phyloP scores from a whole-genome alignment of 345 rosid genomes.

The Streptanthus diversifolius region DNA sequence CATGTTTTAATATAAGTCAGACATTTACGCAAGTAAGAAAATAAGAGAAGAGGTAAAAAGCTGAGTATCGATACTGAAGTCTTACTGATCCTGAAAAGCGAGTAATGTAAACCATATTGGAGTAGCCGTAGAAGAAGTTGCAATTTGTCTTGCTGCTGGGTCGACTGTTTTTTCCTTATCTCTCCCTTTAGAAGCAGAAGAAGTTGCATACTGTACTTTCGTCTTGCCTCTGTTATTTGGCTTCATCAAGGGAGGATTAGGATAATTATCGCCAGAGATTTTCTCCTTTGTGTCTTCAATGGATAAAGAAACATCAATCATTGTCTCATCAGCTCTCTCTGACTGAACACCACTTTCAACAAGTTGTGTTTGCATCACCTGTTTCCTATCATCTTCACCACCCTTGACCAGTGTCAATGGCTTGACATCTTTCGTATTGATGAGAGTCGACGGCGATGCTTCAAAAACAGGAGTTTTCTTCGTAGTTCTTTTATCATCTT shows the following conservation, averaged over 20 bases:
- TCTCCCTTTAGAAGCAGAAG: background rate
- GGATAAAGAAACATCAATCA: background rate
- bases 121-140: background rate
- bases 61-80: background rate
- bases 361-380: background rate
- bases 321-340: background rate
- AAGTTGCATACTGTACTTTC: background rate
- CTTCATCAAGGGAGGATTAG: background rate
- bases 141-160: background rate
- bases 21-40: background rate
- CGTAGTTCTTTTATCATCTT: background rate
- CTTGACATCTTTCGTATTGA: background rate
- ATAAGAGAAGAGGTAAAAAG: background rate
- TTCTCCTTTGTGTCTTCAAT: background rate
- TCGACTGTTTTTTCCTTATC: background rate
- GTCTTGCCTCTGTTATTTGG: background rate
- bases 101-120: slow-evolving; percentile 1
- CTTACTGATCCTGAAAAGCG: background rate
- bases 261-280: background rate
- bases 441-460: background rate
- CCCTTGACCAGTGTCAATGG: background rate
- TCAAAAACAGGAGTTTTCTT: background rate
- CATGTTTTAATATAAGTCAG: background rate
- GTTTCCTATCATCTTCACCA: background rate
- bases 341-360: background rate